Evolutionary conservation across 257 asterid genomes (phyloP), one percentile per base, ranked within the genome.

Genomic region (Forsythia suspensa): DNA sequence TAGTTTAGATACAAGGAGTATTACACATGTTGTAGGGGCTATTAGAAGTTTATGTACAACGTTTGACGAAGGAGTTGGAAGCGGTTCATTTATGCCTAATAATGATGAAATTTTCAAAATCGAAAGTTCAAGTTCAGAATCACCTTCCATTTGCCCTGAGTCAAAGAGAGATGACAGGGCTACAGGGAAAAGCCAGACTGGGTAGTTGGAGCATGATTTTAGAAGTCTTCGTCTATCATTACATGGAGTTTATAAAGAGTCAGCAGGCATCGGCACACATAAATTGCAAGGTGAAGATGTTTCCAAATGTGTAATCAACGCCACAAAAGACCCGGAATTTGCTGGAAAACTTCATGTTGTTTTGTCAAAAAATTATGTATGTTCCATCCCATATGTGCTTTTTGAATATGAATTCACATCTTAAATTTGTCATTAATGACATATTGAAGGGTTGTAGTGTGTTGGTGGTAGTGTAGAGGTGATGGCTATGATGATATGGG

Each of bases 1-100:
- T 85, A 94, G 86, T 71, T 80, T 90, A 79, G 98, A 89, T 78
- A 73, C 89, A 71, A 89, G 86, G 82, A 81, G 81, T 75, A 55
- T 76, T 66, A 76, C 80, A 75, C 82, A 86, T 77, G 51, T 76
- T 79, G 78, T 79, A 37, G 88, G 80, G 73, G 84, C 74, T 46
- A 81, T 67, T 67, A 75, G 70, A 68, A 82, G 78, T 76, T 79
- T 89, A 61, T 42, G 74, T 75, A 55, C 74, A 66, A 80, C 74
- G 48, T 66, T 85, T 80, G 84, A 87, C 10, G 79, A 77, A 83
- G 78, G 80, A 82, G 73, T 72, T 76, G 85, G 82, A 59, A 46
- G 80, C 43, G 78, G 71, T 63, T 80, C 84, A 38, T 15, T 76
- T 78, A 78, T 82, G 71, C 86, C 88, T 78, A 38, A 41, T 80